These are phyloP conservation scores for Talaromyces sp. DNA, from an alignment of 2,329 filamentous ascomycete species.

Conservation along the genomic window DNA sequence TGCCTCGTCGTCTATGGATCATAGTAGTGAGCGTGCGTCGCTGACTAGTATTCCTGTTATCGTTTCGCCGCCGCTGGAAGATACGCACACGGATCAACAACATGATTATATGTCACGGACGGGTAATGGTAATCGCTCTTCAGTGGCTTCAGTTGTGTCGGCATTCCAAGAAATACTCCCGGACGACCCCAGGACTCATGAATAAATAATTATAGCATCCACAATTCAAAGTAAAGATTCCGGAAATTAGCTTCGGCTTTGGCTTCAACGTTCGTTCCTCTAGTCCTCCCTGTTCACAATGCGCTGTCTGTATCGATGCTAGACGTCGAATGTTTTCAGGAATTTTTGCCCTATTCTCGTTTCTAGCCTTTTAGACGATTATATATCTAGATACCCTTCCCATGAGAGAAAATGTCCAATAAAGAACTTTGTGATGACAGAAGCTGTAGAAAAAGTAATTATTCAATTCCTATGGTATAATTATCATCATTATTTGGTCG, in stretches of 20 bases:
- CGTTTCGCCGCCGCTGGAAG: constrained; percentile 14
- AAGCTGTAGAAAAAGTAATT: neutral
- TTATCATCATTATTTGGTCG: constrained; percentile 4
- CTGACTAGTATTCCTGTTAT: constrained; percentile 16
- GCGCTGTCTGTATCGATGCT: constrained; percentile 17
- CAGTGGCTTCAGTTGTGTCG: neutral
- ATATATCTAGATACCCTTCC: constrained; percentile 13
- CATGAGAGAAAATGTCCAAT: neutral
- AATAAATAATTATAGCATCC: neutral
- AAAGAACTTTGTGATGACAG: neutral
- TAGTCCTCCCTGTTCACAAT: neutral
- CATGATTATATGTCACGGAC: neutral
- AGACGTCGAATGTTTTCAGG: neutral
- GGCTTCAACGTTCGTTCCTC: neutral
- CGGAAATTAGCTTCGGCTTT: neutral
- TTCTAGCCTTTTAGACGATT: neutral
- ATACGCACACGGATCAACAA: neutral
- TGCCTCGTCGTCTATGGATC: constrained; percentile 6
- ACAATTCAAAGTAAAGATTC: neutral
- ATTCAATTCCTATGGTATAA: neutral
- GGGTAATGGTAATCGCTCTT: neutral
- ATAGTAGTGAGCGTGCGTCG: neutral
- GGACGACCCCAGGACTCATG: constrained; percentile 6
- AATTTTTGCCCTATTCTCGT: constrained; percentile 17
- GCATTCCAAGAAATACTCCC: constrained; percentile 1